Conservation (phyloP, 2,329 filamentous ascomycete genomes). For the Trichoderma polysporum region DNA sequence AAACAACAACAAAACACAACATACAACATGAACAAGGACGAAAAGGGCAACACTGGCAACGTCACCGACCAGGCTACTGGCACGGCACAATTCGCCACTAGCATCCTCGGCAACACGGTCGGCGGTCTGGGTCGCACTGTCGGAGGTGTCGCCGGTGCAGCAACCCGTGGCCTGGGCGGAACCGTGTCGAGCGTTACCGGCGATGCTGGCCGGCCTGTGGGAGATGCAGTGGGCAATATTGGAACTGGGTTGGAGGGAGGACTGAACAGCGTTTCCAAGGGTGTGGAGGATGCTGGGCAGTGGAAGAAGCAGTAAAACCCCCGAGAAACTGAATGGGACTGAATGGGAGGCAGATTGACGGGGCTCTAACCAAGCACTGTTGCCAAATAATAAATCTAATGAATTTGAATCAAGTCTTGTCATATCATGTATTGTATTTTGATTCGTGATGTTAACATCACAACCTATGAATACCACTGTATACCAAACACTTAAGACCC, state of each 20-base stretch:
- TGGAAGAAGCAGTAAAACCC: slow-evolving; percentile 49
- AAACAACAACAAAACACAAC: slow-evolving; percentile 9
- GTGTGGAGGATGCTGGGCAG: slow-evolving; percentile 58
- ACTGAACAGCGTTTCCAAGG: slow-evolving; percentile 48
- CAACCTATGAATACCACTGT: not conserved
- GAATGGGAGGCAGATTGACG: no score
- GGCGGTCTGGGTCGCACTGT: slow-evolving; percentile 43
- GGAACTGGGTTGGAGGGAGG: slow-evolving; percentile 56
- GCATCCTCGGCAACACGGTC: slow-evolving; percentile 42
- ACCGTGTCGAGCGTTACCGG: slow-evolving; percentile 56
- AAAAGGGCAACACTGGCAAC: slow-evolving; percentile 27
- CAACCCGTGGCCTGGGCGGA: slow-evolving; percentile 56
- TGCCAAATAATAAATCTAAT: not conserved
- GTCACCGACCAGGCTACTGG: slow-evolving; percentile 35
- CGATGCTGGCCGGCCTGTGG: slow-evolving; percentile 53
- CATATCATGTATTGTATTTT: not conserved
- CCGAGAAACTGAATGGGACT: no score
- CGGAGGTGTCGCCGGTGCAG: slow-evolving; percentile 48
- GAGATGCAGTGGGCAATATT: slow-evolving; percentile 53
- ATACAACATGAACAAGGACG: slow-evolving; percentile 27
- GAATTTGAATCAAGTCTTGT: not conserved
- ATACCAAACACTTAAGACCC: not conserved
- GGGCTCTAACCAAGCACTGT: not conserved
- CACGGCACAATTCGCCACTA: slow-evolving; percentile 41
- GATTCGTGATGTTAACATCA: not conserved